Conservation (phyloP, 1,284 basidiomycete genomes). For the Blastosporella zonata region DNA sequence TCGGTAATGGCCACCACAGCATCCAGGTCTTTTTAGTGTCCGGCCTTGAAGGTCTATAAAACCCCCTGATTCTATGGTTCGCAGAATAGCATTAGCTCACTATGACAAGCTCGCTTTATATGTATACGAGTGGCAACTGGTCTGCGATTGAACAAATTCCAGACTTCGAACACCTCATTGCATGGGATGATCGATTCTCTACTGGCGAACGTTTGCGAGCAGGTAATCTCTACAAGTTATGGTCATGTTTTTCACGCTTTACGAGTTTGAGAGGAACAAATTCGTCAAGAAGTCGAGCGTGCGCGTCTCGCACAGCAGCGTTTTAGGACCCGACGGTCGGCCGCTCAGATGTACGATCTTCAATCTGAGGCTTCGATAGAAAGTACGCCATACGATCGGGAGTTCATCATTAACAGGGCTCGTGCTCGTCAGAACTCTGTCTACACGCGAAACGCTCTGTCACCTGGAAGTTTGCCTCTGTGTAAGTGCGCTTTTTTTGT, state of each 20-base stretch:
- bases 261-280: slow-evolving; percentile 1
- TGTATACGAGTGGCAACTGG: not conserved
- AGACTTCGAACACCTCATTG: slow-evolving; percentile 10
- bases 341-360: not conserved
- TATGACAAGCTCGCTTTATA: not conserved
- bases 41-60: not conserved
- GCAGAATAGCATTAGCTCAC: not conserved
- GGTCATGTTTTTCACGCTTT: not conserved
- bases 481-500: not conserved
- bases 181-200: slow-evolving; percentile 6
- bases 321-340: slow-evolving; percentile 5
- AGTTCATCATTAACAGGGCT: not conserved
- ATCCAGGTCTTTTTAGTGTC: not conserved
- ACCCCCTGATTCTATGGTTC: not conserved
- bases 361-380: not conserved
- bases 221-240: not conserved
- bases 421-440: not conserved
- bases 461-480: not conserved
- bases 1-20: not conserved
- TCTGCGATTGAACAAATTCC: not conserved
- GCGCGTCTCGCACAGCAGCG: slow-evolving; percentile 8
- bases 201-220: slow-evolving; percentile 3
- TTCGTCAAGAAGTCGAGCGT: slow-evolving; percentile 10
- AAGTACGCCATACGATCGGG: not conserved
- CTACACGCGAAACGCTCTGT: not conserved